A percentile compares a stretch with the other conserved stretches of the same genome.
phyloP scores from a whole-genome alignment of 2,329 filamentous ascomycete species.

The Coleophoma cylindrospora region DNA sequence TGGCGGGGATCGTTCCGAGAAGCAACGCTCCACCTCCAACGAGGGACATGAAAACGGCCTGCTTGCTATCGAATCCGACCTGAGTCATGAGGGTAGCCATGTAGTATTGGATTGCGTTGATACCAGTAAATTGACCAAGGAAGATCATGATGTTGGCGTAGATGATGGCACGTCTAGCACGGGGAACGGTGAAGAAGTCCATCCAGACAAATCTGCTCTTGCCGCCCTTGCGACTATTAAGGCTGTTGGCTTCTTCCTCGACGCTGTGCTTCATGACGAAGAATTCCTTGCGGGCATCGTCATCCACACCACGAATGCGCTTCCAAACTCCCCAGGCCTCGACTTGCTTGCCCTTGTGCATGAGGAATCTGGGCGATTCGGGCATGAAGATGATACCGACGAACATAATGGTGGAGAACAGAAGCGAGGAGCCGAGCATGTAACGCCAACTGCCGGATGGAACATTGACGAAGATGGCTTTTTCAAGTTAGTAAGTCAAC shows the following conservation, averaged over 20 bases:
- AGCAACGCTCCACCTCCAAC: constrained; percentile 65
- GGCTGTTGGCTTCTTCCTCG: constrained; percentile 44
- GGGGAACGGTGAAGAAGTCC: constrained; percentile 67
- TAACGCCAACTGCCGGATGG: constrained; percentile 63
- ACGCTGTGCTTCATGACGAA: constrained; percentile 66
- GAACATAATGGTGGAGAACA: constrained; percentile 62
- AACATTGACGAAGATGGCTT: constrained; percentile 66
- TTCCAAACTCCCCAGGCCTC: constrained; percentile 68
- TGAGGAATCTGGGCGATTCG: constrained; percentile 62
- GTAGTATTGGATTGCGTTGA: constrained; percentile 69
- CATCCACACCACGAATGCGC: constrained; percentile 57
- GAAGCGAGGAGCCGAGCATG: constrained; percentile 66
- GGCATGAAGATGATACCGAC: constrained; percentile 67
- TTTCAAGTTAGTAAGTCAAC: not conserved
- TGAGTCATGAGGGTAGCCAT: constrained; percentile 63
- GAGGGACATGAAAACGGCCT: constrained; percentile 69
- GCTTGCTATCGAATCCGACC: constrained; percentile 58
- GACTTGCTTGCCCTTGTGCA: constrained; percentile 58
- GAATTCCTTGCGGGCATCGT: constrained; percentile 63
- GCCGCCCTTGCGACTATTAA: constrained; percentile 42
- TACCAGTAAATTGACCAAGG: constrained; percentile 65
- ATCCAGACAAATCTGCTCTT: constrained; percentile 60
- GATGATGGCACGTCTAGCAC: constrained; percentile 59
- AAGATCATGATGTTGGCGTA: constrained; percentile 69
- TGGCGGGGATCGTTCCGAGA: constrained; percentile 62